Base-by-base conservation (phyloP, 371 early-diverging fungal genomes). In the Enterocytospora artemiae region DNA sequence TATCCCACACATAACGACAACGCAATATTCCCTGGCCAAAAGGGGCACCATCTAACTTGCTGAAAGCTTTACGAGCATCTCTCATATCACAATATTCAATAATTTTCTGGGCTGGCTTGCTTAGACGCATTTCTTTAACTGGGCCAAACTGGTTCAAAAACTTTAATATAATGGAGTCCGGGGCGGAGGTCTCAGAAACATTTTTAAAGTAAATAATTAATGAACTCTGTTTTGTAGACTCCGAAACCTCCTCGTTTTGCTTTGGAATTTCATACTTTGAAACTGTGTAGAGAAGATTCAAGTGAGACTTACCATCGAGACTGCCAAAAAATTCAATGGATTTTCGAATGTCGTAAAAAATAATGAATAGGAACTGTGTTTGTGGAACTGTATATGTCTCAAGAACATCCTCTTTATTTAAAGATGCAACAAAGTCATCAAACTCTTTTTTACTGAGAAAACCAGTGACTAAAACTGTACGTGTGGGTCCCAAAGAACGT, bases 231-330 rank as follows among this genome's bases (percentile, higher is more conserved):
- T 72, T 72, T 34, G 66, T 71, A 20, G 53, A 60, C 28, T 74
- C 71, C 33, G 20, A 9, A 28, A 67, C 67, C 36, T 59, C 63
- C 20, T 78, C 78, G 18, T 43, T 62, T n/a, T 71, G 73, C 43
- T 66, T 73, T 44, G 75, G 78, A 20, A 76, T 60, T 63, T 78
- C 78, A 32, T 72, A 63, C 30, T 63, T 68, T 27, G 59, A 61
- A 16, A 76, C 69, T 24, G 76, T 61, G 50, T 70, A 74, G 48
- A 53, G 45, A 12, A 71, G 55, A 7, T 51, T 50, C 27, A 65
- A 41, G 0, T 61, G 46, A n/a, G n/a, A n/a, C 14, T 62, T 44
- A 9, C 12, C 31, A 27, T 25, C 27, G 31, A 66, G 37, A 14
- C 27, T 53, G 9, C 52, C 32, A 1, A 43, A 43, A 33, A 69